Conservation (phyloP, 75 land plant species). For the Cunninghamia lanceolata region DNA sequence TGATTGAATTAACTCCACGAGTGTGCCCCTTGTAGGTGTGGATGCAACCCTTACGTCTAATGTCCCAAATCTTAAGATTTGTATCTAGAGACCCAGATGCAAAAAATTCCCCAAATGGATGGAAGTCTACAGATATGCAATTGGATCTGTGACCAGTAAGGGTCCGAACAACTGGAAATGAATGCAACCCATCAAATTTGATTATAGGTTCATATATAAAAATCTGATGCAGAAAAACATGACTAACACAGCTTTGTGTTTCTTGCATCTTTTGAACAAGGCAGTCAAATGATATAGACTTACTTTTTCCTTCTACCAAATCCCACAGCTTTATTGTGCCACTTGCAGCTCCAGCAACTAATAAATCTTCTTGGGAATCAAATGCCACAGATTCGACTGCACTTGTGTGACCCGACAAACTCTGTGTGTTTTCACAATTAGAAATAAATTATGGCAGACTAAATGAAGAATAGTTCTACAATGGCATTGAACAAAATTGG, state of each 20-base stretch:
- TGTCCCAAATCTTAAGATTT: slow-evolving; percentile 92
- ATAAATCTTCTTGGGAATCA: slow-evolving; percentile 84
- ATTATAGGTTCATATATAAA: background rate
- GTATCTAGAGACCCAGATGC: slow-evolving; percentile 92
- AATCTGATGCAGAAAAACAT: background rate
- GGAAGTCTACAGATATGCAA: slow-evolving; percentile 76
- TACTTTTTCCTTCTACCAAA: slow-evolving; percentile 86
- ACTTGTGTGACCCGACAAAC: slow-evolving; percentile 87
- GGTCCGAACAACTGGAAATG: slow-evolving; percentile 70
- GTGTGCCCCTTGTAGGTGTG: slow-evolving; percentile 92
- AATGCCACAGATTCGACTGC: slow-evolving; percentile 84
- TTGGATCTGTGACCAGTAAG: slow-evolving; percentile 89
- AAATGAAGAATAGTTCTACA: background rate
- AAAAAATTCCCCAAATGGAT: slow-evolving; percentile 91
- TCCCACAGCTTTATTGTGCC: slow-evolving; percentile 94
- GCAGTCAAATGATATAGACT: background rate
- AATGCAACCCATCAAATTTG: slow-evolving; percentile 1
- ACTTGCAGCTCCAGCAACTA: slow-evolving; percentile 82
- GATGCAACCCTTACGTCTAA: slow-evolving; percentile 87
- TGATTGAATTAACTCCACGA: slow-evolving; percentile 73
- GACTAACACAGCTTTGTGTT: background rate
- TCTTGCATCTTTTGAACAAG: background rate
- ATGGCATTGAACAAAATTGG: background rate
- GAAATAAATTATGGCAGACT: background rate
- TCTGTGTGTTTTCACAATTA: slow-evolving; percentile 45